Percentiles rank a stretch among this genome's conserved stretches.
These are phyloP conservation scores for Shiraia bambusicola DNA, from an alignment of 2,329 filamentous ascomycete genomes.

Conservation along the genomic window DNA sequence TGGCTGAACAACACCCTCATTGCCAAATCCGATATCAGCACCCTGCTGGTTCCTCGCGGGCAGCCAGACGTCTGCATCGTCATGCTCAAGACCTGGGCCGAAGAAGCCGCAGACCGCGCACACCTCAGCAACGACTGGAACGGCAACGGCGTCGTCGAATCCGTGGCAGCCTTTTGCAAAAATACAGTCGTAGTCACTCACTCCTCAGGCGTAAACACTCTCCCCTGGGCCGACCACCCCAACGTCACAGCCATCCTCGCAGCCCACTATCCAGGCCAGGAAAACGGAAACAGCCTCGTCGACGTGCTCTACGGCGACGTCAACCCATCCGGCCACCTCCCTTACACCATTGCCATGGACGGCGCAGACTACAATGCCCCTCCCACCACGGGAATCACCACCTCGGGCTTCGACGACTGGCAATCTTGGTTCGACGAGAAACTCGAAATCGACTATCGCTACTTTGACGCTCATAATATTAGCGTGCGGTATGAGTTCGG, in stretches of 20 bases:
- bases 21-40: constrained; percentile 30
- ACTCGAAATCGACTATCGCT: constrained; percentile 76
- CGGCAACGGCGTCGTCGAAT: constrained; percentile 45
- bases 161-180: constrained; percentile 49
- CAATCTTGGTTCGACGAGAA: constrained; percentile 57
- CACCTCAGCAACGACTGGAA: constrained; percentile 49
- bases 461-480: constrained; percentile 67
- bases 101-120: constrained; percentile 49
- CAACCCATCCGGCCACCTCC: constrained; percentile 77
- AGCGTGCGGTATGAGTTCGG: constrained; percentile 79
- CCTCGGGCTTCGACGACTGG: constrained; percentile 45
- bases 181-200: constrained; percentile 56
- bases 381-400: constrained; percentile 44
- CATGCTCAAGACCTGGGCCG: constrained; percentile 59
- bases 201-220: constrained; percentile 46
- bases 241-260: constrained; percentile 49
- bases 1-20: constrained; percentile 48
- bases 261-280: constrained; percentile 47
- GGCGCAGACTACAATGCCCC: constrained; percentile 65
- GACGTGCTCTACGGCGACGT: constrained; percentile 69
- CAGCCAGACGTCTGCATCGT: constrained; percentile 56
- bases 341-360: constrained; percentile 78
- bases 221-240: constrained; percentile 46
- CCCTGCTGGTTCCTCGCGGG: constrained; percentile 31
- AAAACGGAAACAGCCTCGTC: constrained; percentile 44